These are phyloP conservation scores for Rhododendron mucronatum DNA, from an alignment of 148 eudicot species.

Conservation along the genomic window DNA sequence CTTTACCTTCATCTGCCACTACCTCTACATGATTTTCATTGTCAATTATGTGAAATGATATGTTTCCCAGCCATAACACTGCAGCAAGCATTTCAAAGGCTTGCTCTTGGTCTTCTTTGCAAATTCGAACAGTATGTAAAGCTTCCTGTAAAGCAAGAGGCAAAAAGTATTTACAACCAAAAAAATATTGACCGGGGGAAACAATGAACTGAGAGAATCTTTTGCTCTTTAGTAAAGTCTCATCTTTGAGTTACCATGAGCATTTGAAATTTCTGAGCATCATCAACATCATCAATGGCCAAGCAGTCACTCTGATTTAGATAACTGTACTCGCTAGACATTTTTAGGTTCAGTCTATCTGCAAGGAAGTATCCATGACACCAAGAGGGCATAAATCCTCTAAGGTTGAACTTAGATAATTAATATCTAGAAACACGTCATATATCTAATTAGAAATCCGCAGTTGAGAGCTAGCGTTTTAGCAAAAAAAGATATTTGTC, in stretches of 20 bases:
- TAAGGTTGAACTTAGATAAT: not conserved
- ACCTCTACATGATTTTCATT: slow-evolving; percentile 74
- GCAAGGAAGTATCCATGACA: slow-evolving; percentile 21
- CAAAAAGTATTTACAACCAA: not conserved
- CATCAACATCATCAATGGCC: slow-evolving; percentile 57
- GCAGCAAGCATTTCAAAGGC: slow-evolving; percentile 78
- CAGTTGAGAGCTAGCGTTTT: not conserved
- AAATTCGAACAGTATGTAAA: slow-evolving; percentile 50
- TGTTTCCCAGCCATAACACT: slow-evolving; percentile 92
- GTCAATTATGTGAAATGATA: slow-evolving; percentile 68
- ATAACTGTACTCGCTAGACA: slow-evolving; percentile 57
- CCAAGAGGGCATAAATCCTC: not conserved
- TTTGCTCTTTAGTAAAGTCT: not conserved
- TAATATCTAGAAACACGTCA: not conserved
- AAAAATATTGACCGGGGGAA: not conserved
- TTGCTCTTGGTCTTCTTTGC: slow-evolving; percentile 66
- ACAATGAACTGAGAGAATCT: not conserved
- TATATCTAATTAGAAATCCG: not conserved
- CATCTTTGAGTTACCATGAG: slow-evolving; percentile 54
- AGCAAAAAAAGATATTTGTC: not conserved
- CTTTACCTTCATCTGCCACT: slow-evolving; percentile 72
- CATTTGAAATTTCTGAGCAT: slow-evolving; percentile 55
- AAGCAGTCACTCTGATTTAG: slow-evolving; percentile 82
- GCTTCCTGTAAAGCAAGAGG: slow-evolving; percentile 54
- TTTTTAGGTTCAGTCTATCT: slow-evolving; percentile 67